Evolutionary conservation across 495 filamentous ascomycete genomes (phyloP), one percentile per base, ranked within the genome.

Genomic region (Ascodesmis nigricans): DNA sequence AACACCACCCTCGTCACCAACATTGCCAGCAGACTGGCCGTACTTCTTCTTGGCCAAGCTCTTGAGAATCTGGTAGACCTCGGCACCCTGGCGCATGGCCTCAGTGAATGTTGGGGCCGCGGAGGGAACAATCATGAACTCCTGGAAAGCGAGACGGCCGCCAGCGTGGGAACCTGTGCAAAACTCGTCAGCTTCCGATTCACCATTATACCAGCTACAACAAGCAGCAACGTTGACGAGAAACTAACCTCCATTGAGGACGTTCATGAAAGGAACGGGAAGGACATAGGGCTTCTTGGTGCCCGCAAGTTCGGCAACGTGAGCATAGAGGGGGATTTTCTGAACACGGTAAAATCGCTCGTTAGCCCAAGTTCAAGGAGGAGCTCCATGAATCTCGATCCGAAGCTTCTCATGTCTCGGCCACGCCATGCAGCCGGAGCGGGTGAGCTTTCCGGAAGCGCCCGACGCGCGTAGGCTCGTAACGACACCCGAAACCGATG

Each of bases 241-340:
- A 28, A 24, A 36, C 39, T 29, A 63, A 55, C 87, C 87, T 62
- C 90, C 90, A 61, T 99, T 99, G 41, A 99, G 69, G 54, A 99
- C 90, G 65, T 99, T 99, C 81, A 82, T 78, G 77, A 99, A 99
- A 43, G 90, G 90, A 37, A 99, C 90, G 35, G 90, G 90, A 7
- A 99, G 75, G 40, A 99, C 90, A 53, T 91, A 99, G 52, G 90
- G 90, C 75, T 99, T 92, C 76, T 95, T 93, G 58, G 87, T 95
- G 44, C 82, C 87, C 39, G 90, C 82, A 47, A 99, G 78, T 59
- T 95, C 90, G 53, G 87, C 92, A 57, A 99, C 73, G 64, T 99
- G 90, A 46, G 78, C 80, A 56, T 95, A 99, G 43, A 99, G 77
- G 44, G 90, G 90, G 37, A 99, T 75, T 46, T 73, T 71, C 71